Evolutionary conservation across 371 early-diverging fungal species (phyloP), one percentile per base, ranked within the genome.

Genomic region (Chytridiales sp.): DNA sequence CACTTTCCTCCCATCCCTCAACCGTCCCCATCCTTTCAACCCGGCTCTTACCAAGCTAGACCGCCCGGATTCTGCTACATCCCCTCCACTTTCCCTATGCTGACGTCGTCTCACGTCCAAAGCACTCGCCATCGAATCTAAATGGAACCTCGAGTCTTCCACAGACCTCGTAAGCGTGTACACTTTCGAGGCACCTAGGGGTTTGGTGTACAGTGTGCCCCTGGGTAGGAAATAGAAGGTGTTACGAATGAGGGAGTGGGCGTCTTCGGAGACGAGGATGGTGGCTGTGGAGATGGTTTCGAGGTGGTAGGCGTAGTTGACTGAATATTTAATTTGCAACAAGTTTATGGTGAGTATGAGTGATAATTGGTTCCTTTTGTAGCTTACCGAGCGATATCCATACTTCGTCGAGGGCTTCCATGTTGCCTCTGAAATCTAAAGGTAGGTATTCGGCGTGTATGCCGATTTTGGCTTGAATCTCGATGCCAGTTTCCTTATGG

Each of bases 291-390:
- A 50, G 22, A 40, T 51, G 15, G 32, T 34, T 46, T 55, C 56
- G 27, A 62, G 47, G 29, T 62, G 63, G 38, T 62, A 62, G 19
- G 50, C 38, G 30, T 47, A 52, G 47, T 62, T 62, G 41, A 56
- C 63, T 62, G 27, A 35, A 17, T 38, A 17, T 38, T 41, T 11
- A 22, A 30, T 22, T 30, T 22, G 6, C 47, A 6, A 15, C 35
- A 1, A 24, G 34, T 11, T 46, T 29, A 46, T n/a, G 57, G 36
- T 27, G 17, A 56, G 47, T 27, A 39, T 3, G 8, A 6, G 13
- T 24, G 27, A 29, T 17, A 26, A 19, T 36, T 3, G 3, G 13
- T 19, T 24, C 39, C 32, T 21, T 19, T 19, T 17, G 3, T 26
- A 58, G 4, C 11, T 22, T 6, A 62, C 62, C 55, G 19, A 62